Conservation (phyloP, 2,329 filamentous ascomycete genomes). For the Monilinia aucupariae region DNA sequence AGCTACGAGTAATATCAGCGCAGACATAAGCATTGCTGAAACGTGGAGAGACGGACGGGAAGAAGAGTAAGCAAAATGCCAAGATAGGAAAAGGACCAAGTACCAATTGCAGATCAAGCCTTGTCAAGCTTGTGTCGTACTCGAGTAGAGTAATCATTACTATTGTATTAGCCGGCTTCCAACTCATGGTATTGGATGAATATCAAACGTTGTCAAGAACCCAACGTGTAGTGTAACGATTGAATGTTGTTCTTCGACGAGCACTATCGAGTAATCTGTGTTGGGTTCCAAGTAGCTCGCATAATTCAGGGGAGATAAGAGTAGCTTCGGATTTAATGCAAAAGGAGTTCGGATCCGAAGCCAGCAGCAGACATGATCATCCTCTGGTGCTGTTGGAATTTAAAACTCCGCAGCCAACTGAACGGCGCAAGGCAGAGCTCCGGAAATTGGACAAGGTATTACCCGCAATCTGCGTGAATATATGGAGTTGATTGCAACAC, state of each 20-base stretch:
- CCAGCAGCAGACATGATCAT: not conserved
- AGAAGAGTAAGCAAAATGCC: not conserved
- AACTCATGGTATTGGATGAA: not conserved
- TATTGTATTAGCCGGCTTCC: too few relatives aligned
- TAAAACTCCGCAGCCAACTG: not conserved
- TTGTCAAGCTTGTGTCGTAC: conserved; percentile 1
- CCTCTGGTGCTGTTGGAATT: not conserved
- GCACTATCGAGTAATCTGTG: too few relatives aligned
- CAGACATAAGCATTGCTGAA: not conserved
- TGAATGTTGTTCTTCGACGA: too few relatives aligned
- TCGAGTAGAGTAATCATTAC: too few relatives aligned
- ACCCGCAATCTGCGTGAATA: not conserved
- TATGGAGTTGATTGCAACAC: not conserved
- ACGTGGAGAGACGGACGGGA: not conserved
- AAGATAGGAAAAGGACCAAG: not conserved
- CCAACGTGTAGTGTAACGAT: too few relatives aligned
- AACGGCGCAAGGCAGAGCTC: not conserved
- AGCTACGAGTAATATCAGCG: too few relatives aligned
- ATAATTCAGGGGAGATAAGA: not conserved
- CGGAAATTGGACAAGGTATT: not conserved
- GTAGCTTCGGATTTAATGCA: not conserved
- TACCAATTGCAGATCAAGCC: too few relatives aligned
- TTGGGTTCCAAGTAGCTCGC: not conserved
- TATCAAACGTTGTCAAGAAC: not conserved
- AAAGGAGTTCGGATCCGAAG: not conserved